A percentile compares a stretch with the other conserved stretches of the same genome.
These are phyloP conservation scores for Penicillium sp. DNA, from an alignment of 2,329 filamentous ascomycete genomes.

Conservation along the genomic window DNA sequence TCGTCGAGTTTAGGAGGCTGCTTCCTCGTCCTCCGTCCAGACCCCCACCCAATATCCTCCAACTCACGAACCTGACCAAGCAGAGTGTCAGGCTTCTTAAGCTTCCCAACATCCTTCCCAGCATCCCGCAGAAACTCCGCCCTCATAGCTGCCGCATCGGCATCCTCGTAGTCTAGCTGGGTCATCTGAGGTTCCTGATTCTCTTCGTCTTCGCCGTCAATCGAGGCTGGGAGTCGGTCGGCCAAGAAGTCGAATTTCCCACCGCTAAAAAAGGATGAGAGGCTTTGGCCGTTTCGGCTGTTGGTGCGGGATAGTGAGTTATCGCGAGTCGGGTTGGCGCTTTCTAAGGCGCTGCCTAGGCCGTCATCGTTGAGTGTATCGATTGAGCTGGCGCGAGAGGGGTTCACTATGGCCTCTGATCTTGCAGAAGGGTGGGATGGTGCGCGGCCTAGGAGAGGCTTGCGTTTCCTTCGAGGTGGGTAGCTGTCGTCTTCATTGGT, in stretches of 20 bases:
- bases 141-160: slow-evolving; percentile 55
- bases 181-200: slow-evolving; percentile 44
- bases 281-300: slow-evolving; percentile 28
- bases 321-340: slow-evolving; percentile 17
- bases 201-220: slow-evolving; percentile 31
- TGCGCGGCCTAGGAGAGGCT: slow-evolving; percentile 44
- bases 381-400: slow-evolving; percentile 50
- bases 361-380: slow-evolving; percentile 49
- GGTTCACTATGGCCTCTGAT: slow-evolving; percentile 18
- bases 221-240: slow-evolving; percentile 20
- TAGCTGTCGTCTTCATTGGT: slow-evolving; percentile 17
- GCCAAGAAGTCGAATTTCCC: slow-evolving; percentile 33
- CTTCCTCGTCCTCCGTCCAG: slow-evolving; percentile 37
- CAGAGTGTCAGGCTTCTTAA: slow-evolving; percentile 14
- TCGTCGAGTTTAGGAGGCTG: slow-evolving; percentile 24
- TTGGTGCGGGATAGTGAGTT: slow-evolving; percentile 27
- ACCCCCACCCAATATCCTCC: slow-evolving; percentile 35
- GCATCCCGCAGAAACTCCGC: slow-evolving; percentile 52
- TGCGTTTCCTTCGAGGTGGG: slow-evolving; percentile 29
- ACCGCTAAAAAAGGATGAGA: slow-evolving; percentile 33
- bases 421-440: slow-evolving; percentile 36
- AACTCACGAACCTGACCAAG: slow-evolving; percentile 34
- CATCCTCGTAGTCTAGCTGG: slow-evolving; percentile 50
- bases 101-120: slow-evolving; percentile 43
- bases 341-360: slow-evolving; percentile 38